Evolutionary conservation across 2,329 filamentous ascomycete species (phyloP).

Genomic region (Fusarium denticulatum): DNA sequence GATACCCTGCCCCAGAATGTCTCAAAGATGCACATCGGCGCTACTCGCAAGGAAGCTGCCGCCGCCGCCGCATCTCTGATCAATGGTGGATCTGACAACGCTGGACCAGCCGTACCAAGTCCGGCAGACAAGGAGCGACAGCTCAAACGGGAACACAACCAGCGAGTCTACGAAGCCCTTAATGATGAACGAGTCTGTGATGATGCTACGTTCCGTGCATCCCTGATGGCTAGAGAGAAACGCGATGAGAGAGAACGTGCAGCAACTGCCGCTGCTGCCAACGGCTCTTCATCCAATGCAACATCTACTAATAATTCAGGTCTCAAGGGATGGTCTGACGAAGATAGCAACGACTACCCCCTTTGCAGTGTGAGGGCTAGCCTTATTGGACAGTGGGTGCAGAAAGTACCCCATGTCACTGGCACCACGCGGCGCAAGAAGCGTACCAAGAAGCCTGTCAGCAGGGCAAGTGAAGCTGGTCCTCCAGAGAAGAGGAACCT

Average conservation of each 20-base stretch:
- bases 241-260: slow-evolving; percentile 58
- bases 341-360: slow-evolving; percentile 74
- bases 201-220: slow-evolving; percentile 71
- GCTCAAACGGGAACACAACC: slow-evolving; percentile 69
- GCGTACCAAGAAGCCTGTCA: slow-evolving; percentile 40
- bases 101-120: slow-evolving; percentile 38
- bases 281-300: not conserved
- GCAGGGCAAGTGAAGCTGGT: slow-evolving; percentile 5
- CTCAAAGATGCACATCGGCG: not conserved
- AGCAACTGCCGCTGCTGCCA: not conserved
- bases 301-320: slow-evolving; percentile 2
- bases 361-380: slow-evolving; percentile 76
- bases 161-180: slow-evolving; percentile 73
- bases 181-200: slow-evolving; percentile 75
- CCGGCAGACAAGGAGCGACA: slow-evolving; percentile 65
- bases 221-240: slow-evolving; percentile 69
- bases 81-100: slow-evolving; percentile 34
- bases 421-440: slow-evolving; percentile 53
- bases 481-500: slow-evolving; percentile 20
- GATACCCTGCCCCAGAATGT: not conserved
- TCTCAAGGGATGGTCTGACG: slow-evolving; percentile 68
- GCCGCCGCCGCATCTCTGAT: slow-evolving; percentile 39
- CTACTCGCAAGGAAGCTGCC: slow-evolving; percentile 9
- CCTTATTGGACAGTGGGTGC: slow-evolving; percentile 75
- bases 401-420: slow-evolving; percentile 61